Base-by-base conservation (phyloP, 768 basidiomycete genomes). In the Termitomyces sp. region DNA sequence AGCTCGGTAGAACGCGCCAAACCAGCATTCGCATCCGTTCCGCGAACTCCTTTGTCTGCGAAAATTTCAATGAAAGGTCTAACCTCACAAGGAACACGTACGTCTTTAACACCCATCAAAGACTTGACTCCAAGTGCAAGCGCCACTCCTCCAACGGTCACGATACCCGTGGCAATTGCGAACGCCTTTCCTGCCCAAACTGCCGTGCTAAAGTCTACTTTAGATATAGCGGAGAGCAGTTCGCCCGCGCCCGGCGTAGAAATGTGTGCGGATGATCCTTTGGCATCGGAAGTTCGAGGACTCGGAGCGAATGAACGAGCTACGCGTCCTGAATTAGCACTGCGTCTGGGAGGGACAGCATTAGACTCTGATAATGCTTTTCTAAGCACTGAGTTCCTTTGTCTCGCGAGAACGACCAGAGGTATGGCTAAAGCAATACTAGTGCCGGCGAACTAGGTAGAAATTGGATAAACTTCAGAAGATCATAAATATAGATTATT, bases 161-260 rank as follows among this genome's bases (percentile, higher is more conserved):
- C 88, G 34, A 87, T 64, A 10, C 79, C 65, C 0, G 89, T 90
- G 4, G 89, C 87, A 42, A 89, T 77, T 3, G 79, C 74, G 40
- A 91, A 84, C 0, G 88, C 89, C 62, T 87, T 87, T 5, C 81
- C 72, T 1, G 82, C 79, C 61, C 84, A 79, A 2, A 88, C 56
- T 0, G 80, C 80, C 0, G 77, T 81, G 45, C 82, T 82, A 63
- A 80, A 79, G 37, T 72, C 68, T 53, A 71, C 62, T n/a, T 63
- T 66, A 0, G 75, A 74, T 7, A 79, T 64, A 2, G 74, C 78
- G 9, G 74, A 70, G 54, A 74, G 67, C 33, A 77, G 58, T 49
- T 72, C 70, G 3, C 71, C 67, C 12, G 65, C 62, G 30, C 71
- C 62, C 13, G 72, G 70, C 20, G 72, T 66, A 22, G 68, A 50